Conservation (phyloP, 495 filamentous ascomycete genomes). For the Penicillium odoratum region DNA sequence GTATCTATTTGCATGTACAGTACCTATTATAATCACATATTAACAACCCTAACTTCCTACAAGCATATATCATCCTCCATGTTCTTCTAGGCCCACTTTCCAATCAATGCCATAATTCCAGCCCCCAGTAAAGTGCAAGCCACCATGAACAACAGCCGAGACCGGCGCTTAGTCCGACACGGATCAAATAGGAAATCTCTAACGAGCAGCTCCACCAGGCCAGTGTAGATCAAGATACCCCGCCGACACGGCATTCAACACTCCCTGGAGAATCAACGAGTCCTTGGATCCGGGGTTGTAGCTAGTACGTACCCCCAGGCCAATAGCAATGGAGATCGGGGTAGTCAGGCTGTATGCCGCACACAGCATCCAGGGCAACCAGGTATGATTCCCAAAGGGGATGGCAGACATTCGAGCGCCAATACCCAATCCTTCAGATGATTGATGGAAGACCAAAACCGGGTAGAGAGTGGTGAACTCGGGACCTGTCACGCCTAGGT, state of each 20-base stretch:
- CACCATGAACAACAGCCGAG: conserved; percentile 38
- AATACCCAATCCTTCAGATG: conserved; percentile 30
- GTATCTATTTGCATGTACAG: background rate
- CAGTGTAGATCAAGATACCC: conserved; percentile 44
- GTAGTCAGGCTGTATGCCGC: conserved; percentile 40
- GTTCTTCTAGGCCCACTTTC: conserved; percentile 35
- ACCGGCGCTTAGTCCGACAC: conserved; percentile 29
- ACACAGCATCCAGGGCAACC: conserved; percentile 40
- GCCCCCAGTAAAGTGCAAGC: conserved; percentile 30
- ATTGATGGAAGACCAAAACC: conserved; percentile 57
- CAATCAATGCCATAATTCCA: conserved; percentile 38
- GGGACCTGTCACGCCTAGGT: conserved; percentile 60
- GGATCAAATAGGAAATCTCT: conserved; percentile 44
- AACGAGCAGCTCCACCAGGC: conserved; percentile 41
- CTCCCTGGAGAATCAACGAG: conserved; percentile 23
- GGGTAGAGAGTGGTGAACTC: conserved; percentile 67
- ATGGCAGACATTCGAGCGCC: conserved; percentile 43
- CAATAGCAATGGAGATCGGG: conserved; percentile 41
- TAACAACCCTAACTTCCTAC: too few relatives aligned
- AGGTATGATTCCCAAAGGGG: conserved; percentile 47
- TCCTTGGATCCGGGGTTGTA: conserved; percentile 35
- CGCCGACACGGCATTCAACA: conserved; percentile 39
- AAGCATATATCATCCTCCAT: background rate
- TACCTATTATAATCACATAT: too few relatives aligned
- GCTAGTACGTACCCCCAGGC: conserved; percentile 37